Evolutionary conservation across 305 asterid genomes (phyloP), one percentile per base, ranked within the genome.

Genomic region (Ilex paraguariensis): DNA sequence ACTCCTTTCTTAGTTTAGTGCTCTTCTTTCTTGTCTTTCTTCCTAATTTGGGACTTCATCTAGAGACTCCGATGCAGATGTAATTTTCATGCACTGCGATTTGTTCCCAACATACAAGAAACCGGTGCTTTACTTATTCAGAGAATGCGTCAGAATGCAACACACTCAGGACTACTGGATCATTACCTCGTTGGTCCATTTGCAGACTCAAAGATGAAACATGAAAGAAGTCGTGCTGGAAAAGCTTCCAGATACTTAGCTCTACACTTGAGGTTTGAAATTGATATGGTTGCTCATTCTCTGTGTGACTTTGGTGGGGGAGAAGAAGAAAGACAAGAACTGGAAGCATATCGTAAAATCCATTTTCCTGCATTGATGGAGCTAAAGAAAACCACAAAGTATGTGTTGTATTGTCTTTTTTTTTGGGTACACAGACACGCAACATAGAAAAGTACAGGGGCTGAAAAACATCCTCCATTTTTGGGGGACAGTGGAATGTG

Each of bases 61-160:
- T 86, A 93, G 99, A 90, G 83, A 78, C 97, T 93, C 74, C 97
- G 99, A 76, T 93, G 99, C 97, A 87, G 97, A 86, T 93, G 97
- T 79, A 90, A 93, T 78, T 93, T 90, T 74, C 93, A 87, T 72
- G 92, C 95, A 11, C 85, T 93, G 81, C 87, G 84, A 79, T 93
- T 93, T 74, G 84, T 82, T 68, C 97, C 99, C 50, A 90, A 86
- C 76, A 83, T 90, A 74, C 90, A 87, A 87, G 88, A 86, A 86
- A 75, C 89, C 42, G 99, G 95, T 62, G 91, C 95, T 54, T 66
- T 86, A 76, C 97, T 93, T 64, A 77, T 93, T 58, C 82, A 58
- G 62, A 83, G 96, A 78, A 90, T 93, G 95, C 96, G 91, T 53
- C 91, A 88, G 77, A 93, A 93, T 71, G 80, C 78, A 70, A 82